Evolutionary conservation across 768 basidiomycete genomes (phyloP), one percentile per base, ranked within the genome.

Genomic region (Ramaria sp.): DNA sequence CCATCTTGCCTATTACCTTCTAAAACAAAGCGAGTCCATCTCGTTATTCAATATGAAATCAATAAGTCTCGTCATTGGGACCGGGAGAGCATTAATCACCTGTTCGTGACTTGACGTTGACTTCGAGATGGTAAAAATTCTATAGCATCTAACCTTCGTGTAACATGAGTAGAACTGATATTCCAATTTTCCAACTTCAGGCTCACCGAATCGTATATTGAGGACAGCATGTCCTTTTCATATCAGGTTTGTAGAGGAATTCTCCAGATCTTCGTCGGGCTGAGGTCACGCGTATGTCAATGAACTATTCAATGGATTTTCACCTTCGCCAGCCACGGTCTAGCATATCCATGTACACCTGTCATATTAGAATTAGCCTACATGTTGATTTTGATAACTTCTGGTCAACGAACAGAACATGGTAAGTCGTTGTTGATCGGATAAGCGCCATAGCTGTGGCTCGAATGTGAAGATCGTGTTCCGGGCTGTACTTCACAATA

Each of bases 201-300:
- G 65, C 72, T 53, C 61, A 87, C 91, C 80, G 88, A 66, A 97
- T 97, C 3, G 95, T 91, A 64, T 96, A 95, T 60, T 92, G 88
- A 0, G 94, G 90, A 65, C 95, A 98, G 64, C 95, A 97, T 9
- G 91, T 85, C 5, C 68, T 65, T 58, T 72, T 76, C 67, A 94
- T 71, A 66, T 94, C 82, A 3, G 93, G 93, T 58, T 88, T 90
- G 67, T 97, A 97, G 62, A 89, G 82, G 68, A 83, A 93, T 27
- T 70, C 73, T 69, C 88, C 88, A 53, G 86, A 87, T 57, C 53
- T 52, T 39, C 28, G 18, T 16, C 28, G 24, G 34, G 32, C 34
- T n/a, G 20, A n/a, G 24, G 34, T 10, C 37, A 39, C 41, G 20
- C 37, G 38, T 18, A 24, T 16, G 3, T 16, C 7, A 22, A 10